Percentiles rank a stretch among this genome's conserved stretches.
Conservation (phyloP, 768 basidiomycete genomes). For the Brasilioporus rufonigricans region DNA sequence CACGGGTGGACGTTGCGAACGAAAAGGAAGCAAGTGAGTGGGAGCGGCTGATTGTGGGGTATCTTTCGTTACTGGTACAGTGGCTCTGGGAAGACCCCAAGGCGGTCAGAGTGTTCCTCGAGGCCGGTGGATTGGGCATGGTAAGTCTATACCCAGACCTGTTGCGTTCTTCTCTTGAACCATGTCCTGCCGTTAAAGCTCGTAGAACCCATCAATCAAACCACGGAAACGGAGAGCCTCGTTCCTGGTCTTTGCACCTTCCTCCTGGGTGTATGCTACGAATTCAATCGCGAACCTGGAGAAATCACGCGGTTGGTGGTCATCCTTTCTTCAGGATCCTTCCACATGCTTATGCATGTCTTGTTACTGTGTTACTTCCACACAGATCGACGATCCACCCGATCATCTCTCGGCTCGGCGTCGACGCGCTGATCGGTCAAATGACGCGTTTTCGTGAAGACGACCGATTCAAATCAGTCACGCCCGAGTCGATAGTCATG, state of each 20-base stretch:
- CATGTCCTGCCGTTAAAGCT: conserved; percentile 47
- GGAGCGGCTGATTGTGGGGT: conserved; percentile 85
- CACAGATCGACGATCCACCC: conserved; percentile 82
- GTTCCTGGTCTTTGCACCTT: conserved; percentile 91
- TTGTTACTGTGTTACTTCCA: not conserved
- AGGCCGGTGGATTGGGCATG: conserved; percentile 85
- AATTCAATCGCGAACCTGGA: conserved; percentile 93
- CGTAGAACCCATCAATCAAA: conserved; percentile 92
- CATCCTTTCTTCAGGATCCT: not conserved
- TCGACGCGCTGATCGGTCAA: conserved; percentile 83
- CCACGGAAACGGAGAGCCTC: conserved; percentile 77
- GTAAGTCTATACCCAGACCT: conserved; percentile 47
- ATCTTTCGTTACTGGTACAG: conserved; percentile 77
- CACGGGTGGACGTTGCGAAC: conserved; percentile 47
- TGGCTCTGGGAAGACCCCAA: conserved; percentile 98
- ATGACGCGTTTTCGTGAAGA: conserved; percentile 90
- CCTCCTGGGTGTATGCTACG: conserved; percentile 91
- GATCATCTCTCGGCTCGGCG: conserved; percentile 85
- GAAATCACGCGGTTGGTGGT: conserved; percentile 82
- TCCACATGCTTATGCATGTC: not conserved
- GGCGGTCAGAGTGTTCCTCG: conserved; percentile 85
- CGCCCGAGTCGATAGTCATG: conserved; percentile 79
- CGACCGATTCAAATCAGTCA: conserved; percentile 86
- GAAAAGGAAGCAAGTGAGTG: conserved; percentile 80
- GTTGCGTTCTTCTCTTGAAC: not conserved